phyloP scores from a whole-genome alignment of 805 yeast species.

The Teunomyces barrocoloradensis region DNA sequence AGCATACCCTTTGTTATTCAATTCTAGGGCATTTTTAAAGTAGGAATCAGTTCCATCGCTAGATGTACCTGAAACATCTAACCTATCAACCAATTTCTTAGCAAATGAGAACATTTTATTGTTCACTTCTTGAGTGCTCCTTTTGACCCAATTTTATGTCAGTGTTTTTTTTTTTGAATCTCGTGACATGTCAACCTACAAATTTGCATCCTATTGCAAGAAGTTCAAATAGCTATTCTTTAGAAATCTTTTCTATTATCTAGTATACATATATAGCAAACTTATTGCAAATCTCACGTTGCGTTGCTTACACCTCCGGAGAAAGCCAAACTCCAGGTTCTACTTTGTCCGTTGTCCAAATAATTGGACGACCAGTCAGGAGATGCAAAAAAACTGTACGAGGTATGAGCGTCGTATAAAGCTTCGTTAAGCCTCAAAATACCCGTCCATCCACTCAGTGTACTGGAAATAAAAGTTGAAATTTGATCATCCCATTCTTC shows the following conservation, averaged over 20 bases:
- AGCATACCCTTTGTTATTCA: slow-evolving; percentile 42
- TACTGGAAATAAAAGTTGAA: slow-evolving; percentile 31
- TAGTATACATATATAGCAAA: slow-evolving; percentile 4
- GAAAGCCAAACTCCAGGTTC: slow-evolving; percentile 61
- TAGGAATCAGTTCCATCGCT: slow-evolving; percentile 28
- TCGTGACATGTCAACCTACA: background rate
- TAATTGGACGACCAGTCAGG: slow-evolving; percentile 29
- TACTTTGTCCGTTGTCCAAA: slow-evolving; percentile 61
- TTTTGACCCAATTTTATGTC: background rate
- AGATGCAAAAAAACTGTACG: slow-evolving; percentile 43
- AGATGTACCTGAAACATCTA: slow-evolving; percentile 21
- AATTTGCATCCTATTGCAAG: background rate
- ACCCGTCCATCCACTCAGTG: slow-evolving; percentile 68
- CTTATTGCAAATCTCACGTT: slow-evolving; percentile 5
- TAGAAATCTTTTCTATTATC: background rate
- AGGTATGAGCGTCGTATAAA: slow-evolving; percentile 36
- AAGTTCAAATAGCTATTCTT: background rate
- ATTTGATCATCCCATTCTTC: slow-evolving; percentile 23
- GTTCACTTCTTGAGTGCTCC: background rate
- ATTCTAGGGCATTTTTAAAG: slow-evolving; percentile 28
- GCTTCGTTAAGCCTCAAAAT: slow-evolving; percentile 46
- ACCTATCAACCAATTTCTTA: slow-evolving; percentile 38
- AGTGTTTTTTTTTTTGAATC: background rate
- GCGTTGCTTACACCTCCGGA: slow-evolving; percentile 47
- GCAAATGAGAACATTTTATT: slow-evolving; percentile 42